Conservation (phyloP, 139 green algal species). For the Volvox africanus region DNA sequence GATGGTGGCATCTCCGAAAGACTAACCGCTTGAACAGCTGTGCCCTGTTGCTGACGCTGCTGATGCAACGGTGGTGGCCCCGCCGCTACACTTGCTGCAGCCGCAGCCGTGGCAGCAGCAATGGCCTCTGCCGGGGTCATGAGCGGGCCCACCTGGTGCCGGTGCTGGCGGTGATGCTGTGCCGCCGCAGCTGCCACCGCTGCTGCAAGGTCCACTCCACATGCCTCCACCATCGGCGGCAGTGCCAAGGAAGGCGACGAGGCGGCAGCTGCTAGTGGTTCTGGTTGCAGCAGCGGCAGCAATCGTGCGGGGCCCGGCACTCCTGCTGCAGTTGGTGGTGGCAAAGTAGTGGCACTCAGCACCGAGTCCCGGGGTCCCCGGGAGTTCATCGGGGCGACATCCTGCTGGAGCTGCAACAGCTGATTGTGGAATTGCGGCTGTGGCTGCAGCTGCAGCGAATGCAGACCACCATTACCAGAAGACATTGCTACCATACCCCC, state of each 20-base stretch:
- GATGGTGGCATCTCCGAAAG: not conserved
- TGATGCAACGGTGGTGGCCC: not conserved
- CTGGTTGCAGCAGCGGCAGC: not conserved
- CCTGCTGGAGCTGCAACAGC: no score
- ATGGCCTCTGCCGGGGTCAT: slow-evolving; percentile 20
- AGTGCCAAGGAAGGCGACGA: not conserved
- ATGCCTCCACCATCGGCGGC: not conserved
- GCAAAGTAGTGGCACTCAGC: not conserved
- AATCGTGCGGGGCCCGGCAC: not conserved
- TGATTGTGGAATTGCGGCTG: no score
- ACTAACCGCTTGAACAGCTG: not conserved
- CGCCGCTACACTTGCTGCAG: not conserved
- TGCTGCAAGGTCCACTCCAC: not conserved
- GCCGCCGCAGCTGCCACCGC: slow-evolving; percentile 10
- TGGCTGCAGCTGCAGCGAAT: no score
- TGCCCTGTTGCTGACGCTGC: no score
- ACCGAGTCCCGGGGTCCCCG: not conserved
- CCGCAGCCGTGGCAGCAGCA: not conserved
- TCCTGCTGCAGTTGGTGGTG: not conserved
- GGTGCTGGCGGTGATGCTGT: slow-evolving; percentile 29
- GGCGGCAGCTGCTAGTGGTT: not conserved
- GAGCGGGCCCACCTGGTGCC: not conserved
- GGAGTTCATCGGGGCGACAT: no score
- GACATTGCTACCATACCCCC: no score
- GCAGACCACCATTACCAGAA: no score